Evolutionary conservation across 495 filamentous ascomycete species (phyloP).

Genomic region (Apodospora peruviana): DNA sequence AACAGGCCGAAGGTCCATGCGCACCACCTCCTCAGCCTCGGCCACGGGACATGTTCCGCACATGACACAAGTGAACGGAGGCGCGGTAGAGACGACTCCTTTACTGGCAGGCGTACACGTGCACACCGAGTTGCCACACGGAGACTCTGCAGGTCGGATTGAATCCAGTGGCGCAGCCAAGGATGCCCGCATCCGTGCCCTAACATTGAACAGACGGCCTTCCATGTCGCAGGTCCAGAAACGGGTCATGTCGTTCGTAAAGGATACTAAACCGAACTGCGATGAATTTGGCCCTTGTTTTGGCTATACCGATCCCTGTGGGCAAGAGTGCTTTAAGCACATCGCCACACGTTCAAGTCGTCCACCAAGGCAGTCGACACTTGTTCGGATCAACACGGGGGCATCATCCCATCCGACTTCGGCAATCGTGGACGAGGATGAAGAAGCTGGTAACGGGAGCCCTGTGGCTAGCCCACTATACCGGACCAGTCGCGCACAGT

Average conservation of each 20-base stretch:
- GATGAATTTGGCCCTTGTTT: constrained; percentile 73
- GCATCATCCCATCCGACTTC: neutral
- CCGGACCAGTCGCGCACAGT: constrained; percentile 23
- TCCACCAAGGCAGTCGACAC: constrained; percentile 17
- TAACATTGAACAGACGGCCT: constrained; percentile 29
- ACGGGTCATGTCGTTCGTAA: constrained; percentile 59
- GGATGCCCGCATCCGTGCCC: constrained; percentile 2
- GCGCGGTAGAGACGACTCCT: constrained; percentile 25
- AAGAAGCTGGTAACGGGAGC: constrained; percentile 10
- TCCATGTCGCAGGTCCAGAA: constrained; percentile 41
- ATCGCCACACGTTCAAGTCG: constrained; percentile 22
- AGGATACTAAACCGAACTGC: constrained; percentile 62
- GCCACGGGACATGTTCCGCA: constrained; percentile 13
- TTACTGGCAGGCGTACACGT: constrained; percentile 13
- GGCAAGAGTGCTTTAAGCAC: constrained; percentile 70
- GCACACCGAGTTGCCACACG: constrained; percentile 5
- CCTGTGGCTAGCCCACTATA: constrained; percentile 18
- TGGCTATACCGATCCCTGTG: constrained; percentile 81
- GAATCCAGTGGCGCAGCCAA: constrained; percentile 9
- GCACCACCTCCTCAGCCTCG: constrained; percentile 19
- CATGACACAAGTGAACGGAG: constrained; percentile 15
- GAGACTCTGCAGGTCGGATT: neutral
- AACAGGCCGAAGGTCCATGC: constrained; percentile 15
- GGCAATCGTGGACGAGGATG: constrained; percentile 18
- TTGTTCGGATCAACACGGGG: constrained; percentile 20